phyloP scores from a whole-genome alignment of 345 rosid species.

The Physaria fendleri region DNA sequence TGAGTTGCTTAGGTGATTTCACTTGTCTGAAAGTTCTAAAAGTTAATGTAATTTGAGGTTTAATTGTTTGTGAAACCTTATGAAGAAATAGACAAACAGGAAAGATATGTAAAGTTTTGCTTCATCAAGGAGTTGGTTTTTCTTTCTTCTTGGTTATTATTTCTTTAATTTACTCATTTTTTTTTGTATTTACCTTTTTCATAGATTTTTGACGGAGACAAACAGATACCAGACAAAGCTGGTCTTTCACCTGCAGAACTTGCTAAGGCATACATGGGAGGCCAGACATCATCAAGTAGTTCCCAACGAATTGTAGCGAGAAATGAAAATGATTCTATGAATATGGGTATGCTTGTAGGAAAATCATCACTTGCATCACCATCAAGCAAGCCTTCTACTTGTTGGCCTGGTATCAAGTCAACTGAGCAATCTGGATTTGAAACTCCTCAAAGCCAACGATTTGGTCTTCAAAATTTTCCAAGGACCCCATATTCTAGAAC shows the following conservation, averaged over 20 bases:
- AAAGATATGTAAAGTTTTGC: background rate
- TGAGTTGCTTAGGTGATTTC: constrained; percentile 1
- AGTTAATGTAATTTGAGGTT: background rate
- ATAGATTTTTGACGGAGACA: constrained; percentile 12
- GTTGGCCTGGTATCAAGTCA: constrained; percentile 90
- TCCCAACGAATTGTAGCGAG: constrained; percentile 37
- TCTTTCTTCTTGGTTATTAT: constrained; percentile 2
- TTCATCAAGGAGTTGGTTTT: background rate
- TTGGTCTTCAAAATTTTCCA: constrained; percentile 53
- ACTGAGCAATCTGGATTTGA: constrained; percentile 46
- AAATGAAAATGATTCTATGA: constrained; percentile 36
- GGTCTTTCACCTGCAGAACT: constrained; percentile 74
- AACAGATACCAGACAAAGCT: constrained; percentile 38
- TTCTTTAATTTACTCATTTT: background rate
- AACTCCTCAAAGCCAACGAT: constrained; percentile 67
- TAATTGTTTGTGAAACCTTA: constrained; percentile 2
- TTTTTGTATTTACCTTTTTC: background rate
- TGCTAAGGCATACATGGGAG: constrained; percentile 79
- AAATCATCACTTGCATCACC: constrained; percentile 46
- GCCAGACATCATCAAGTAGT: constrained; percentile 41
- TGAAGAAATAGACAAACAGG: background rate
- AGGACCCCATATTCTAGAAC: constrained; percentile 82
- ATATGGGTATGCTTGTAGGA: constrained; percentile 32
- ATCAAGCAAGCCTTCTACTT: constrained; percentile 41
- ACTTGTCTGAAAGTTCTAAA: background rate